phyloP scores from a whole-genome alignment of 2,329 filamentous ascomycete genomes.

The Colletotrichum sp. region DNA sequence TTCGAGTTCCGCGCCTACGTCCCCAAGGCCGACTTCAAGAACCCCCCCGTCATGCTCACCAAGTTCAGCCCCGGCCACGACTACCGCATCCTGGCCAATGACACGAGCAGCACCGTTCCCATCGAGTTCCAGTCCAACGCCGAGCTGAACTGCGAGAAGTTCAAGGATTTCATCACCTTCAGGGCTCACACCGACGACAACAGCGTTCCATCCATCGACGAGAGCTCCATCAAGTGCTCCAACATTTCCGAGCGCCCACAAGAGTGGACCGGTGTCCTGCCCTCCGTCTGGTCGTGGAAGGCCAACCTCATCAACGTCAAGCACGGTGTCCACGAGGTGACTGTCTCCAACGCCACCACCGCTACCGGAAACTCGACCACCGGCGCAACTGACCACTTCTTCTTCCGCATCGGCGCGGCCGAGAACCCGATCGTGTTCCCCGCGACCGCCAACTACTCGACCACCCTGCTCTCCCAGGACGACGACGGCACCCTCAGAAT shows the following conservation, averaged over 20 bases:
- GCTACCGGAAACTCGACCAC: constrained; percentile 46
- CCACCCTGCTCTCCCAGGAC: constrained; percentile 48
- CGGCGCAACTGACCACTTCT: constrained; percentile 61
- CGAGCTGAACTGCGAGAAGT: constrained; percentile 62
- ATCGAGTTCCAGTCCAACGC: constrained; percentile 63
- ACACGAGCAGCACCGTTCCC: constrained; percentile 21
- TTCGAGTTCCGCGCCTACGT: constrained; percentile 68
- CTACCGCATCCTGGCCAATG: constrained; percentile 52
- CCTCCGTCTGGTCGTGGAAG: constrained; percentile 57
- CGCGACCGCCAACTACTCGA: constrained; percentile 41
- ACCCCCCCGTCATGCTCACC: constrained; percentile 63
- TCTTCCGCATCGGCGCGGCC: constrained; percentile 31
- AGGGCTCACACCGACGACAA: constrained; percentile 57
- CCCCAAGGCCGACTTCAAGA: constrained; percentile 51
- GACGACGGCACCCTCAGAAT: constrained; percentile 45
- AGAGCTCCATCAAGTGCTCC: constrained; percentile 47
- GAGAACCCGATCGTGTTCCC: constrained; percentile 19
- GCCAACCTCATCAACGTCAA: constrained; percentile 59
- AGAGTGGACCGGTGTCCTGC: constrained; percentile 54
- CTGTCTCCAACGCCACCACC: constrained; percentile 58
- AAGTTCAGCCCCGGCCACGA: constrained; percentile 67
- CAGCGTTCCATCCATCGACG: constrained; percentile 46
- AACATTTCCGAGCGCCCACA: constrained; percentile 36
- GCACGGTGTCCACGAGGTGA: constrained; percentile 67
- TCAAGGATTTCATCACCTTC: constrained; percentile 54